These are phyloP conservation scores for Vicia villosa DNA, from an alignment of 306 rosid genomes.

Conservation along the genomic window DNA sequence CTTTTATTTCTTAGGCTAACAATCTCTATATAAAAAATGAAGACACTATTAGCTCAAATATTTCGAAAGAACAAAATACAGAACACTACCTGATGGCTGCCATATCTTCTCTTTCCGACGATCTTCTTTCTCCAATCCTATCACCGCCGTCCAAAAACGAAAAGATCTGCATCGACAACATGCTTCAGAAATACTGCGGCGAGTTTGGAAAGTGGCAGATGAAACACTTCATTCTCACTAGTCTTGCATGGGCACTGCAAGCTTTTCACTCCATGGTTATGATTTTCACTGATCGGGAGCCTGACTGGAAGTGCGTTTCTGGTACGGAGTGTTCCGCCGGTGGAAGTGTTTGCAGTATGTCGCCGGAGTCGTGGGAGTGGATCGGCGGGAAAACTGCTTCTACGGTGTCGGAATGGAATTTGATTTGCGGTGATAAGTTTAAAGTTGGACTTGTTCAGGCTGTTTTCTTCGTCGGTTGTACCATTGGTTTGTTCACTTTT, in stretches of 20 bases:
- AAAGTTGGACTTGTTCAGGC: constrained; percentile 87
- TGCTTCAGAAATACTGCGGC: constrained; percentile 75
- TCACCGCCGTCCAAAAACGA: constrained; percentile 18
- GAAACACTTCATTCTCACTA: constrained; percentile 75
- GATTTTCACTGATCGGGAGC: constrained; percentile 84
- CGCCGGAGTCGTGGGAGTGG: constrained; percentile 80
- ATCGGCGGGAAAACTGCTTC: constrained; percentile 42
- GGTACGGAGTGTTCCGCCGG: constrained; percentile 40
- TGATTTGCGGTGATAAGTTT: constrained; percentile 76
- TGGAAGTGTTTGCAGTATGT: not conserved
- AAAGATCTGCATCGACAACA: constrained; percentile 70
- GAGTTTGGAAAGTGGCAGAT: constrained; percentile 88
- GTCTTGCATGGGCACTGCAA: constrained; percentile 87
- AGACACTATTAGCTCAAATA: no score
- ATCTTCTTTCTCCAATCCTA: constrained; percentile 44
- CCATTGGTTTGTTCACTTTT: constrained; percentile 69
- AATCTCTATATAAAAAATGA: no score
- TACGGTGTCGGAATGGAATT: constrained; percentile 71
- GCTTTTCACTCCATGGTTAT: constrained; percentile 96
- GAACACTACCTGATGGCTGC: no score
- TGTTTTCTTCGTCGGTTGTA: constrained; percentile 86
- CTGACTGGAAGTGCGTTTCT: constrained; percentile 54
- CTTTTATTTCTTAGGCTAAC: no score
- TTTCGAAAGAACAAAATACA: no score
- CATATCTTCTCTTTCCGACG: not conserved